These are phyloP conservation scores for Microthlaspi erraticum DNA, from an alignment of 345 rosid genomes.

Conservation along the genomic window DNA sequence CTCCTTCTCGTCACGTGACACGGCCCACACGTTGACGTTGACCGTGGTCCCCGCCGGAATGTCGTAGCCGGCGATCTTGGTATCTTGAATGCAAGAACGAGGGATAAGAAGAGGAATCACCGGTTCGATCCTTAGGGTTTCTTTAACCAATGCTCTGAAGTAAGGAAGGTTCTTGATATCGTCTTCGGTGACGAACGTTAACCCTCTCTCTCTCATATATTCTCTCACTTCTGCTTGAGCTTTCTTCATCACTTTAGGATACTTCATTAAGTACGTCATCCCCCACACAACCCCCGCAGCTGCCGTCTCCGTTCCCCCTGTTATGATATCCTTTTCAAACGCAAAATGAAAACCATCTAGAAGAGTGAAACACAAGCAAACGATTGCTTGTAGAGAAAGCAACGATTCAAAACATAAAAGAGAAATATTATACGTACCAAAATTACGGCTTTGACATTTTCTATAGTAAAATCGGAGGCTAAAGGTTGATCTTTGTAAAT, in stretches of 20 bases:
- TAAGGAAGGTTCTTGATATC: slow-evolving; percentile 42
- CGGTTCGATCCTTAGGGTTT: slow-evolving; percentile 44
- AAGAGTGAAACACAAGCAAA: slow-evolving; percentile 1
- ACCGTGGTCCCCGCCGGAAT: slow-evolving; percentile 36
- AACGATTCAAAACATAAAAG: background rate
- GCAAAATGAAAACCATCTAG: background rate
- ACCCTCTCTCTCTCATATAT: slow-evolving; percentile 1
- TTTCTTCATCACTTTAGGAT: slow-evolving; percentile 39
- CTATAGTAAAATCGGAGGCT: slow-evolving; percentile 25
- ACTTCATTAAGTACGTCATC: slow-evolving; percentile 43
- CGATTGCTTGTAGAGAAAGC: background rate
- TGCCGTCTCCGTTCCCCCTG: slow-evolving; percentile 43
- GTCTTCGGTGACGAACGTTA: slow-evolving; percentile 33
- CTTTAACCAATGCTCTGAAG: slow-evolving; percentile 44
- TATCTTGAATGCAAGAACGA: slow-evolving; percentile 34
- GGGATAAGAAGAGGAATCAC: slow-evolving; percentile 40
- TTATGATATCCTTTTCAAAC: slow-evolving; percentile 35
- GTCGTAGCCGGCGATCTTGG: slow-evolving; percentile 41
- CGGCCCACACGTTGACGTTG: slow-evolving; percentile 43
- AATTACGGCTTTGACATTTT: slow-evolving; percentile 43
- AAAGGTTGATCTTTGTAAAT: slow-evolving; percentile 33
- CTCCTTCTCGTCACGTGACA: slow-evolving; percentile 39
- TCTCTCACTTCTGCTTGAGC: slow-evolving; percentile 36
- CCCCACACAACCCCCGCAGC: slow-evolving; percentile 48
- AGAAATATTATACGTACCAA: slow-evolving; percentile 18